A percentile compares a stretch with the other conserved stretches of the same genome.
Conservation (phyloP, 805 yeast genomes). For the Jamesozyma spencerorum region DNA sequence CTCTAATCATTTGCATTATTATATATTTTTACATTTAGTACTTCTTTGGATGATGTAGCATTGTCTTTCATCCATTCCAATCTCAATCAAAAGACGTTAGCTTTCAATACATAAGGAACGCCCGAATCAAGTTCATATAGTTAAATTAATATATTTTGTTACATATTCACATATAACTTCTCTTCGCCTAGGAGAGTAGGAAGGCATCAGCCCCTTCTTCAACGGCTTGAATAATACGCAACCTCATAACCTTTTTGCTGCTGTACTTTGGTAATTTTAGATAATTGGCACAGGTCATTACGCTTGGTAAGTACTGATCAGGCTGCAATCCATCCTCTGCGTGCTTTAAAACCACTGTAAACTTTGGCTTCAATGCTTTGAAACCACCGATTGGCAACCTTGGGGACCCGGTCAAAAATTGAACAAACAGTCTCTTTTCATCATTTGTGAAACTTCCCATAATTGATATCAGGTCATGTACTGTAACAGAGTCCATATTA, state of each 20-base stretch:
- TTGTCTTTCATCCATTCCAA: too few relatives aligned
- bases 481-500: constrained; percentile 53
- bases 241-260: constrained; percentile 46
- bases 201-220: constrained; percentile 85
- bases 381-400: constrained; percentile 91
- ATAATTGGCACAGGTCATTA: constrained; percentile 96
- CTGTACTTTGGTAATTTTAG: constrained; percentile 81
- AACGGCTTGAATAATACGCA: constrained; percentile 59
- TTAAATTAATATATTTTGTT: too few relatives aligned
- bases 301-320: constrained; percentile 87
- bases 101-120: too few relatives aligned
- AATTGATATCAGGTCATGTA: constrained; percentile 51
- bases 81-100: too few relatives aligned
- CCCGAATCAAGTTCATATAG: too few relatives aligned
- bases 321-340: constrained; percentile 60
- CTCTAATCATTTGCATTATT: too few relatives aligned
- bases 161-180: not conserved
- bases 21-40: too few relatives aligned
- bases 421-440: constrained; percentile 67
- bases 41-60: too few relatives aligned
- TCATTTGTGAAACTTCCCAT: constrained; percentile 43
- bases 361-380: constrained; percentile 65
- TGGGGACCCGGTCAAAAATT: constrained; percentile 89
- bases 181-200: constrained; percentile 46
- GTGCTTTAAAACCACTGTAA: constrained; percentile 79